A percentile compares a stretch with the other conserved stretches of the same genome.
Conservation (phyloP, 176 grass and related monocot genomes). For the Musa acuminata region DNA sequence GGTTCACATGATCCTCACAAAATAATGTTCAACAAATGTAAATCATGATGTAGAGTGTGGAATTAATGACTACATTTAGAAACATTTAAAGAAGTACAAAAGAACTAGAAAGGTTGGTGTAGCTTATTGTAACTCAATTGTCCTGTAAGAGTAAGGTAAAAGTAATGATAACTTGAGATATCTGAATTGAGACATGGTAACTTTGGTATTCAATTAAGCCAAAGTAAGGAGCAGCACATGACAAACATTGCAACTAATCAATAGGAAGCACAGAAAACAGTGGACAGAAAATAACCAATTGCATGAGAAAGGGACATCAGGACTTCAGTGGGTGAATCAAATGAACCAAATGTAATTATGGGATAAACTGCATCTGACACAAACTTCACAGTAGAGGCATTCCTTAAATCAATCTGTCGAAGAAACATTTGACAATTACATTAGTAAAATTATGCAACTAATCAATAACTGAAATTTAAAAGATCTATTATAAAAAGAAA, state of each 20-base stretch:
- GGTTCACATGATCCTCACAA: no score
- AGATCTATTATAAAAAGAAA: not conserved
- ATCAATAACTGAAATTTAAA: not conserved
- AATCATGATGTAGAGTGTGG: no score
- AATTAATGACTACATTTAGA: no score
- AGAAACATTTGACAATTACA: conserved; percentile 4
- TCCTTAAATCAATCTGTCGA: conserved; percentile 64
- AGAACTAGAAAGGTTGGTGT: no score
- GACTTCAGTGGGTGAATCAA: conserved; percentile 64
- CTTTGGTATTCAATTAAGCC: no score
- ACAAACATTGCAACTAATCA: not conserved
- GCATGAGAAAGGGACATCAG: conserved; percentile 59
- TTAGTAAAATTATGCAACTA: not conserved
- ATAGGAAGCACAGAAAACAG: conserved; percentile 4
- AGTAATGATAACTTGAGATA: no score
- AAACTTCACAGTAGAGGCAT: conserved; percentile 56
- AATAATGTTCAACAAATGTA: no score
- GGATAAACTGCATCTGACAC: conserved; percentile 45
- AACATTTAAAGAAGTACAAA: no score
- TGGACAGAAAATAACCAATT: conserved; percentile 49
- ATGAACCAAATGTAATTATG: conserved; percentile 77
- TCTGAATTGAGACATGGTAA: no score
- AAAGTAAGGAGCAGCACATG: not conserved
- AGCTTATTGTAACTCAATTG: no score
- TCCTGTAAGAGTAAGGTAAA: no score